phyloP scores from a whole-genome alignment of 2,329 filamentous ascomycete species.

The Emergomyces orientalis region DNA sequence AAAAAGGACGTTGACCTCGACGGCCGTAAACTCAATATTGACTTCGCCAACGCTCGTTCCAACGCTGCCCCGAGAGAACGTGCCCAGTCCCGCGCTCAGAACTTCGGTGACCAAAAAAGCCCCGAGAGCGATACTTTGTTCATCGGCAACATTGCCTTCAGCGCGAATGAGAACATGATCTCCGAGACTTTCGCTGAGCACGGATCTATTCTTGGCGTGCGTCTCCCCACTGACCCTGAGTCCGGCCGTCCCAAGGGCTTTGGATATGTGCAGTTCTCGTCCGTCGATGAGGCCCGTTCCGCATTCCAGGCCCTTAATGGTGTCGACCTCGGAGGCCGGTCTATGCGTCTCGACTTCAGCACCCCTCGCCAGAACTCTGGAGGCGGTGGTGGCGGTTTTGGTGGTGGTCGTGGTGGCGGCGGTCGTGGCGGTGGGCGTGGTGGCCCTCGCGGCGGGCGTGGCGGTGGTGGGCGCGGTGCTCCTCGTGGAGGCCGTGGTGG shows the following conservation, averaged over 20 bases:
- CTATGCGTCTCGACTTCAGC: conserved; percentile 75
- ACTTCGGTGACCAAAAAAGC: conserved; percentile 69
- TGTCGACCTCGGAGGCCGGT: conserved; percentile 59
- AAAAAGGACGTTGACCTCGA: conserved; percentile 69
- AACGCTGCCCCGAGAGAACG: conserved; percentile 54
- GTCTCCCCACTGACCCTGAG: conserved; percentile 81
- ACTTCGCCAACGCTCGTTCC: conserved; percentile 62
- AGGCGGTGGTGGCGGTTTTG: conserved; percentile 37
- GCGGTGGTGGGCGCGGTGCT: conserved; percentile 39
- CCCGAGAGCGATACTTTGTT: conserved; percentile 79
- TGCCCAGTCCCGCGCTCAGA: conserved; percentile 42
- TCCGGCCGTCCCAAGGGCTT: conserved; percentile 82
- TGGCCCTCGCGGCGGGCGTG: conserved; percentile 35
- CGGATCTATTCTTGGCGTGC: conserved; percentile 64
- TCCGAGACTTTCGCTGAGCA: conserved; percentile 64
- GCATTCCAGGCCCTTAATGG: conserved; percentile 65
- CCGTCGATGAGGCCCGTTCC: conserved; percentile 70
- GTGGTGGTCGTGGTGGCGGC: conserved; percentile 39
- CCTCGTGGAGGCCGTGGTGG: conserved; percentile 37
- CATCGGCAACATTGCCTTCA: conserved; percentile 83
- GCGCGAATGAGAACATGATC: conserved; percentile 66
- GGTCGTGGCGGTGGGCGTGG: conserved; percentile 40
- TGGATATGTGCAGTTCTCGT: conserved; percentile 77
- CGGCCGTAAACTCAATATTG: conserved; percentile 65
- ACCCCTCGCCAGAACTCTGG: conserved; percentile 53